Conservation (phyloP, 208 protist species). For the Leishmania turanica region DNA sequence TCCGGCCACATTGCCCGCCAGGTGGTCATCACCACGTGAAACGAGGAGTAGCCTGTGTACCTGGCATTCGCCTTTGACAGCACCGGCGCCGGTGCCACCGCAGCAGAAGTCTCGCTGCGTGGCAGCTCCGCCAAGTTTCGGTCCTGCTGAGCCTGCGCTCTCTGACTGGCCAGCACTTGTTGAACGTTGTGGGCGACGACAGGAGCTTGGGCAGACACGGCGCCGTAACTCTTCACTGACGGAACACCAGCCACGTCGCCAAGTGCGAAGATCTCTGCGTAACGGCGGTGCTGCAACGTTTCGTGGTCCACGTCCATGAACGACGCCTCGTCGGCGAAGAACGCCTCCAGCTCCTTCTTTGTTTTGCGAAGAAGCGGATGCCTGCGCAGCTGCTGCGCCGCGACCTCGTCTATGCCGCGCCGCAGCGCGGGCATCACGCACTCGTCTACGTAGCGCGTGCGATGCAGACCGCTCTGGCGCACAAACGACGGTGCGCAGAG, state of each 20-base stretch:
- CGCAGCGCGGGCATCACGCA: constrained; percentile 21
- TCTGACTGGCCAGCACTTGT: constrained; percentile 40
- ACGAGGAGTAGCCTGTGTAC: constrained; percentile 82
- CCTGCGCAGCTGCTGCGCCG: background rate
- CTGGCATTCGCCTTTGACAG: constrained; percentile 15
- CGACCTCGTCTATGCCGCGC: background rate
- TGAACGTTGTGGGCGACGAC: constrained; percentile 85
- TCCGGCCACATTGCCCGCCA: constrained; percentile 90
- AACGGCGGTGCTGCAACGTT: constrained; percentile 76
- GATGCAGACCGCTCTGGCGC: constrained; percentile 59
- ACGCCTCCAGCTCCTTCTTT: constrained; percentile 6
- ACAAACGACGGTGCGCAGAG: constrained; percentile 76
- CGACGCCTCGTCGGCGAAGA: constrained; percentile 41
- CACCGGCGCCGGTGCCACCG: background rate
- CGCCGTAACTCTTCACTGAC: constrained; percentile 82
- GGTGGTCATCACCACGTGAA: constrained; percentile 79
- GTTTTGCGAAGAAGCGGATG: constrained; percentile 13
- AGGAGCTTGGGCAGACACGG: constrained; percentile 74
- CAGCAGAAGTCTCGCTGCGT: background rate
- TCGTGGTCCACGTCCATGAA: constrained; percentile 79
- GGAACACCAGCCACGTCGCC: constrained; percentile 85
- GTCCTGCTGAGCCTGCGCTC: constrained; percentile 18
- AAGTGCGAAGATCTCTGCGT: constrained; percentile 80
- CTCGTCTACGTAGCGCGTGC: constrained; percentile 38
- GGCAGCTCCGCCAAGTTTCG: background rate